Conservation (phyloP, 192 early-diverging fungal genomes). For the Gonapodya sp. region DNA sequence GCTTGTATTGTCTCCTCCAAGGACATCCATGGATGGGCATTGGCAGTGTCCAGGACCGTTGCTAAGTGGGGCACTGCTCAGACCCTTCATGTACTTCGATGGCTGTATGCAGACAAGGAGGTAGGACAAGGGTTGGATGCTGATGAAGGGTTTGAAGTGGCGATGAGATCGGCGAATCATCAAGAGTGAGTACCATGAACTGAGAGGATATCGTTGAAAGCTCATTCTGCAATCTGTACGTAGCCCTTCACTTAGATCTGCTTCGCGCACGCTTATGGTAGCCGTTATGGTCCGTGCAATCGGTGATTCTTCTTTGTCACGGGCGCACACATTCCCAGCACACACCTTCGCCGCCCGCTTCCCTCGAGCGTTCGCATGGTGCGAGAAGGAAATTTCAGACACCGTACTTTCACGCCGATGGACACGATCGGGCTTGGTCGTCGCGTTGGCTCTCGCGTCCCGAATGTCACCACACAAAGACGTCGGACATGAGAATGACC, state of each 20-base stretch:
- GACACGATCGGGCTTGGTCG: not conserved
- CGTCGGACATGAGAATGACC: not conserved
- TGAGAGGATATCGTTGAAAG: not conserved
- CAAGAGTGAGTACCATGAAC: not conserved
- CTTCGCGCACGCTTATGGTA: not conserved
- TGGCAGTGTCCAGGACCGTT: not conserved
- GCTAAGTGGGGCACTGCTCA: not conserved
- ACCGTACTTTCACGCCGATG: not conserved
- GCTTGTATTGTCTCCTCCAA: not conserved
- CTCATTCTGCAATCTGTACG: not conserved
- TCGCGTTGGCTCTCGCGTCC: not conserved
- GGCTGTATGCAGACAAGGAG: not conserved
- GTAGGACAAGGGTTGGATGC: not conserved
- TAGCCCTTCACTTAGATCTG: not conserved
- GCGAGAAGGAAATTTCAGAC: not conserved
- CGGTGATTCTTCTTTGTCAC: not conserved
- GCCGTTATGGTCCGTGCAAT: not conserved
- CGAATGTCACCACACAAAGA: not conserved
- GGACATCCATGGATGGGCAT: not conserved
- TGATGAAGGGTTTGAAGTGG: not conserved
- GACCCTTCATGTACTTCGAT: not conserved
- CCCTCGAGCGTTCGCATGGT: not conserved
- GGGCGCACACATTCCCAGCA: not conserved
- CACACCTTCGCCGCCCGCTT: not conserved
- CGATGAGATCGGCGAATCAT: not conserved